These are phyloP conservation scores for Byssothecium circinans DNA, from an alignment of 2,329 filamentous ascomycete genomes.

Conservation along the genomic window DNA sequence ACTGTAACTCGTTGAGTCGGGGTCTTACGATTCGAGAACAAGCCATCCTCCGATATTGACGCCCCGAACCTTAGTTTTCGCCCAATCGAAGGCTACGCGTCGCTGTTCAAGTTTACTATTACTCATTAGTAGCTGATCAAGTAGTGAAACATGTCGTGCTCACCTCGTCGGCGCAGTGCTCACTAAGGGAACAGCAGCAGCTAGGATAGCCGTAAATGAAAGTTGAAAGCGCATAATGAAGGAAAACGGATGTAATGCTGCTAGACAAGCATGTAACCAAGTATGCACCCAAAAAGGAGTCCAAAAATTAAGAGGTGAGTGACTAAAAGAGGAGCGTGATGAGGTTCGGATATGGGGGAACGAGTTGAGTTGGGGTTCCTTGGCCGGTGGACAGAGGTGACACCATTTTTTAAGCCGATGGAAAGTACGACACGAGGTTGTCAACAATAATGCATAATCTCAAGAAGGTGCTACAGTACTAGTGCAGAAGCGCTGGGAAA, in stretches of 20 bases:
- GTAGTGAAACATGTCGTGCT: no score
- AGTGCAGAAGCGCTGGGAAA: no score
- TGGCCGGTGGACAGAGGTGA: no score
- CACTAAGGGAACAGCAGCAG: slow-evolving; percentile 10
- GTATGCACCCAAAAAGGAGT: neutral
- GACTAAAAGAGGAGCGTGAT: neutral
- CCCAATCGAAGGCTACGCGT: slow-evolving; percentile 44
- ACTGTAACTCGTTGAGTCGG: no score
- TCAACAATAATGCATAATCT: no score
- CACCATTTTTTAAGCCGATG: neutral
- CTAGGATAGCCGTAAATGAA: slow-evolving; percentile 15
- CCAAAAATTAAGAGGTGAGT: neutral
- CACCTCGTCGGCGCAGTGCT: slow-evolving; percentile 23
- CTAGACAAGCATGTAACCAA: neutral
- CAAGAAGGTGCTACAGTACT: no score
- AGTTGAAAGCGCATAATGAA: slow-evolving; percentile 12
- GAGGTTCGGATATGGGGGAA: neutral
- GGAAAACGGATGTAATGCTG: neutral
- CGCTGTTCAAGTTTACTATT: slow-evolving; percentile 10
- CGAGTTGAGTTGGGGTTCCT: neutral
- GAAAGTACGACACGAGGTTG: neutral
- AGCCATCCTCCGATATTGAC: slow-evolving; percentile 42
- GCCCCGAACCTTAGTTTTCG: slow-evolving; percentile 44
- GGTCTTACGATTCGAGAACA: slow-evolving; percentile 33
- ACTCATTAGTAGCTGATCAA: no score